Base-by-base conservation (phyloP, 164 flowering plant species). In the Stephania japonica region DNA sequence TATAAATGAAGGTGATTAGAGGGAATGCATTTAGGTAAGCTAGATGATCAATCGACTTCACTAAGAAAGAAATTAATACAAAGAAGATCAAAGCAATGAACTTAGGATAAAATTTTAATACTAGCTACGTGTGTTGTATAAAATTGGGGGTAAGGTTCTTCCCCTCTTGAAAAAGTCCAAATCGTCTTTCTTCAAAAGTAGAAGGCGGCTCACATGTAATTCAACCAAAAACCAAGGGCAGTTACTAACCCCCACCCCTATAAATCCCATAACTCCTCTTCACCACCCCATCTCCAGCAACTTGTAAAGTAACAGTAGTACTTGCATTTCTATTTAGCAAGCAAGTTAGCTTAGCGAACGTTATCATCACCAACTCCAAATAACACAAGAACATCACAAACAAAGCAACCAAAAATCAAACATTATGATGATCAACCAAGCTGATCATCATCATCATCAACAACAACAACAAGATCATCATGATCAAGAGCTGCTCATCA, bases 401-500 rank as follows among this genome's bases (percentile, higher is more conserved):
- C 63, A 19, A 24, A 24, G 18, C 26, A 69, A 16, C 59, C 23
- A 64, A 64, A 32, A 32, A 32, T 32, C 38, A 32, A 4, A 32
- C 53, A 47, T 72, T 59, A 59, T 59, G 64, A 50, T 50, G 59
- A 43, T 53, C 38, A 53, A 64, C 59, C 53, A 68, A 38, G 70
- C 71, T 41, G 25, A 59, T 0, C 8, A 1, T 59, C 79, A 82
- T 43, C 86, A 83, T 56, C 38, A 32, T 32, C 38, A 32, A 2
- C 38, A 32, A 0, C 38, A 32, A 32, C 38, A 32, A 32, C 38
- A 32, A 32, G 25, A 59, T 5, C 21, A 1, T 21, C 79, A 82
- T 43, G 86, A 83, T 56, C 80, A 80, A 21, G 63, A 70, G 13
- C 73, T 64, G 10, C 77, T 82, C 50, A 53, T 85, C 53, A 80